Base-by-base conservation (phyloP, 768 basidiomycete genomes). In the Cantharellus anzutake region DNA sequence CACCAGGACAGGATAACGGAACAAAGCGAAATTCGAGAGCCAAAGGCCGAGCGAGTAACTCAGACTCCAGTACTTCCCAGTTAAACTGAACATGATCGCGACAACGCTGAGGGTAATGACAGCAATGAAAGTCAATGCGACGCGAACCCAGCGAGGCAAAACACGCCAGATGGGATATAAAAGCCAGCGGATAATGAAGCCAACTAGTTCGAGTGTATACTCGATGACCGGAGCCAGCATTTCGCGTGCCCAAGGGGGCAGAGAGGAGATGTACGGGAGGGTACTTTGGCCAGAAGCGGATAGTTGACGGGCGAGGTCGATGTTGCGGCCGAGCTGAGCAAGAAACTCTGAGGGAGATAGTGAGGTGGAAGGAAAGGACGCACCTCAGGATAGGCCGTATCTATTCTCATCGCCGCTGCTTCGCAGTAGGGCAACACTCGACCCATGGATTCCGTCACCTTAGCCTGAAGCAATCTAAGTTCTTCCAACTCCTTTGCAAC, bases 311-410 rank as follows among this genome's bases (percentile, higher is more conserved):
- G 56, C 35, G 5, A 57, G 35, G 41, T 39, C 56, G 40, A 42
- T 11, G 41, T 40, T 57, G 38, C 56, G 56, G 35, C 37, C 34
- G 5, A 57, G 40, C 56, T 57, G 37, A 14, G 35, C 16, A 37
- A 55, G 11, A 55, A 37, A 7, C 52, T 37, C 38, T 55, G 35
- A 55, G 52, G 38, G 38, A 55, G 52, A 11, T 7, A 55, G 14
- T 7, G 14, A 11, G 11, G 7, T 14, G 35, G 52, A 7, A 11
- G 38, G 7, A 37, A 11, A 55, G 42, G 7, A 40, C 56, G 5
- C 41, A 57, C 56, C 56, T 57, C 56, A 38, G 56, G 56, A 57
- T 57, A 57, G 5, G 40, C 35, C 5, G 56, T 57, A 57, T 57
- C 56, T 5, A 57, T 42, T 41, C 37, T 37, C 38, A 40, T 14